Evolutionary conservation across 225 moss, liverwort and hornwort species (phyloP).

Genomic region (Antitrichia curtipendula): DNA sequence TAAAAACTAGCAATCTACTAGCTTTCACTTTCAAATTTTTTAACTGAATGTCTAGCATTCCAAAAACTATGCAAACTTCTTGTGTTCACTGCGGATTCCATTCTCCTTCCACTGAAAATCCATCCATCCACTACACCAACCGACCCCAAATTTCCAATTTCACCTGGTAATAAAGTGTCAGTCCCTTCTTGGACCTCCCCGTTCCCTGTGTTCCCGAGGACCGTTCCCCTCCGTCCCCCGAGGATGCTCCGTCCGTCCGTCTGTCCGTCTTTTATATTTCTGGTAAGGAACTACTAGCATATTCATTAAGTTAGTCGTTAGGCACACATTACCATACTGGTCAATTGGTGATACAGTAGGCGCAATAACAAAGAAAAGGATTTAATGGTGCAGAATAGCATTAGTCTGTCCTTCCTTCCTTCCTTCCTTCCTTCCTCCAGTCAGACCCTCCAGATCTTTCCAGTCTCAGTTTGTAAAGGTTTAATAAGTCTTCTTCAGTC

Average conservation of each 20-base stretch:
- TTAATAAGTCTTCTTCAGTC: no score
- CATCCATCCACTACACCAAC: neutral
- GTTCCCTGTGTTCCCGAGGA: neutral
- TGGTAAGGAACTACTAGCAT: neutral
- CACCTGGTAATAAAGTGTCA: neutral
- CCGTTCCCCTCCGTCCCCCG: no score
- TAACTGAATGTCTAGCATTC: neutral
- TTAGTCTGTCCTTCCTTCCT: no score
- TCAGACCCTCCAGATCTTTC: neutral
- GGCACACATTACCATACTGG: neutral
- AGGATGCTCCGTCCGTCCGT: neutral
- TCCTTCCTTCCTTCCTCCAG: neutral
- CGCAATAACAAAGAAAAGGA: neutral
- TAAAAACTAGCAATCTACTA: neutral
- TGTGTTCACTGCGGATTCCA: rapidly evolving
- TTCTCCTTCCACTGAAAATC: neutral
- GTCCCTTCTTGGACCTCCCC: neutral
- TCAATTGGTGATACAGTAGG: neutral
- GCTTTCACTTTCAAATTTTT: neutral
- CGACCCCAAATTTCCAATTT: neutral
- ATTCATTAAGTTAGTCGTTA: neutral
- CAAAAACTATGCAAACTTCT: neutral
- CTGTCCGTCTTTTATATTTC: neutral
- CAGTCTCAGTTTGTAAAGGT: no score
- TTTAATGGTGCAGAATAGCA: neutral